Percentiles rank a stretch among this genome's conserved stretches.
phyloP scores from a whole-genome alignment of 1,139 yeast species.

The Debaryomyces coudertii region DNA sequence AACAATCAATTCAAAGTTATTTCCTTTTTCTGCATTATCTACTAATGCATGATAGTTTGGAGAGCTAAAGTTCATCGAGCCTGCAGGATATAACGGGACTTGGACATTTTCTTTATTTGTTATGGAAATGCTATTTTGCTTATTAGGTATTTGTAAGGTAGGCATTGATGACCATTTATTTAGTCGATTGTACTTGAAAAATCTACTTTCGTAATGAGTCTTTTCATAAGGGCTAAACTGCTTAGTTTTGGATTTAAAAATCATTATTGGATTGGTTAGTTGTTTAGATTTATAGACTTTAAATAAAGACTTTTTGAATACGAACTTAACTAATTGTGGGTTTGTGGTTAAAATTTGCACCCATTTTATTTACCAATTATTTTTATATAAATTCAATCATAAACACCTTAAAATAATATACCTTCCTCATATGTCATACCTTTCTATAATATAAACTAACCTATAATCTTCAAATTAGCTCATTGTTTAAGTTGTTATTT shows the following conservation, averaged over 20 bases:
- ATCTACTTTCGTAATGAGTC: background rate
- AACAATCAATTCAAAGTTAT: background rate
- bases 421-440: no score
- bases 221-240: background rate
- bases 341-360: conserved; percentile 1
- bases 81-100: background rate
- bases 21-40: background rate
- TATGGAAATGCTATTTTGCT: background rate
- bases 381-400: no score
- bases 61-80: background rate
- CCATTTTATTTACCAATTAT: background rate
- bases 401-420: no score
- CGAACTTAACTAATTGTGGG: background rate
- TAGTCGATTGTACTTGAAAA: background rate
- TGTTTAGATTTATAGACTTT: background rate
- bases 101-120: background rate
- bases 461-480: no score
- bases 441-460: no score
- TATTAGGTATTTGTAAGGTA: background rate
- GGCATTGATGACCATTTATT: conserved; percentile 1
- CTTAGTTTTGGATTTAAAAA: background rate
- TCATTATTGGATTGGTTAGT: background rate
- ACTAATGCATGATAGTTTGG: background rate
- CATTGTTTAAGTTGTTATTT: no score
- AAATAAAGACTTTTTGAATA: background rate